These are phyloP conservation scores for Candida xyloterini DNA, from an alignment of 805 yeast species.

Conservation along the genomic window DNA sequence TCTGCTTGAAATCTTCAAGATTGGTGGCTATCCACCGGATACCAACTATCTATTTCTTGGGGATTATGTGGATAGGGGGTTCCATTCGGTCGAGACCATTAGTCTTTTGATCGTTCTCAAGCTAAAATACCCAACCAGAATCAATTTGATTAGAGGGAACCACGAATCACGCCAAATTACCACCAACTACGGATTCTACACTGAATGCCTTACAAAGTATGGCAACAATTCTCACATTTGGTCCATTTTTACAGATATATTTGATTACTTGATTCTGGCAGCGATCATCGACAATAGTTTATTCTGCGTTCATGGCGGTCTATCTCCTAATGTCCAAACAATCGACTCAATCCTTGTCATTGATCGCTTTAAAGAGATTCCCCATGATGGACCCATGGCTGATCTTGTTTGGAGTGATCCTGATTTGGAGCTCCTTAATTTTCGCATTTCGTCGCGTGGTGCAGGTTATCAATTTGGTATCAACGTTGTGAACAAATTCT, in stretches of 20 bases:
- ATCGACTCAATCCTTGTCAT: conserved; percentile 87
- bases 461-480: conserved; percentile 97
- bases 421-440: conserved; percentile 74
- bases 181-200: conserved; percentile 93
- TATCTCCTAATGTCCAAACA: conserved; percentile 92
- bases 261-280: conserved; percentile 84
- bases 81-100: conserved; percentile 91
- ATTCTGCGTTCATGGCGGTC: conserved; percentile 96
- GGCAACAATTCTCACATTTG: conserved; percentile 73
- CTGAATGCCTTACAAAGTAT: conserved; percentile 90
- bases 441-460: conserved; percentile 89
- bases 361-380: conserved; percentile 91
- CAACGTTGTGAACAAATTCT: conserved; percentile 84
- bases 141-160: conserved; percentile 84
- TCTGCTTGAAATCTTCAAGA: conserved; percentile 83
- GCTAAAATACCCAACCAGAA: conserved; percentile 81
- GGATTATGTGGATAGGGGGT: conserved; percentile 95
- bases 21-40: conserved; percentile 90
- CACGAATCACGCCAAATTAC: conserved; percentile 97
- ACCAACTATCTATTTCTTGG: conserved; percentile 93
- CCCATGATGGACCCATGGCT: conserved; percentile 99
- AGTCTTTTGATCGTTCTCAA: conserved; percentile 77
- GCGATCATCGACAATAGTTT: conserved; percentile 88
- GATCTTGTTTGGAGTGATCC: conserved; percentile 99
- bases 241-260: conserved; percentile 86